Percentiles rank a stretch among this genome's conserved stretches.
Conservation (phyloP, 768 basidiomycete species). For the Tephrocybe sp. region DNA sequence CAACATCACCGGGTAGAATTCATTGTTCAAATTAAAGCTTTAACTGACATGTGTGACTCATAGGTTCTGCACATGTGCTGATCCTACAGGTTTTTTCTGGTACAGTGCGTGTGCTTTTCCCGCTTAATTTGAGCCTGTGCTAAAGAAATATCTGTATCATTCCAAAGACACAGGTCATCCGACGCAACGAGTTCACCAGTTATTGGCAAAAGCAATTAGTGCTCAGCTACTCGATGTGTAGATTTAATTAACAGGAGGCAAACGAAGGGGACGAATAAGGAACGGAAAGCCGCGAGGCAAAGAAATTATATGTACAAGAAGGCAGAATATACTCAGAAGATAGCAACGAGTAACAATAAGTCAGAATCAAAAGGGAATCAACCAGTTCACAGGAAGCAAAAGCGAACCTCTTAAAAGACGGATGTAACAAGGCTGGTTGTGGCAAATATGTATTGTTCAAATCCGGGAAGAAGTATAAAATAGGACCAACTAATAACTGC, state of each 20-base stretch:
- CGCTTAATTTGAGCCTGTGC: too few relatives aligned
- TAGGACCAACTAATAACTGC: slow-evolving; percentile 10
- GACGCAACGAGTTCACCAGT: slow-evolving; percentile 45
- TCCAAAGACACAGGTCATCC: slow-evolving; percentile 48
- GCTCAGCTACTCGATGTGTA: slow-evolving; percentile 25
- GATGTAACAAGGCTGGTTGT: neutral
- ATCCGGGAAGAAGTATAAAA: slow-evolving; percentile 10
- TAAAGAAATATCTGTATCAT: too few relatives aligned
- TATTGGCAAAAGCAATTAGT: slow-evolving; percentile 45
- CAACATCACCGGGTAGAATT: slow-evolving; percentile 45
- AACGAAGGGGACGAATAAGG: slow-evolving; percentile 1
- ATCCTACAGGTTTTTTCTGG: slow-evolving; percentile 50
- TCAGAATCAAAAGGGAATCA: slow-evolving; percentile 2
- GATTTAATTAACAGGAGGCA: slow-evolving; percentile 2
- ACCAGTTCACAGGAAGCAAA: slow-evolving; percentile 3
- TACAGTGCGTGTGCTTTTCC: slow-evolving; percentile 37
- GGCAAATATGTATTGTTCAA: slow-evolving; percentile 12
- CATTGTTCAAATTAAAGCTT: neutral
- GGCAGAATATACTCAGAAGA: slow-evolving; percentile 10
- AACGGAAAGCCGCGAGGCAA: slow-evolving; percentile 1
- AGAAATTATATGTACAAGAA: slow-evolving; percentile 11
- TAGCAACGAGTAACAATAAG: slow-evolving; percentile 19
- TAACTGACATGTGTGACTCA: neutral
- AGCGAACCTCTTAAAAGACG: slow-evolving; percentile 7
- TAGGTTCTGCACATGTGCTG: slow-evolving; percentile 51